These are phyloP conservation scores for Aspergillus ostianus DNA, from an alignment of 495 filamentous ascomycete species.

Conservation along the genomic window DNA sequence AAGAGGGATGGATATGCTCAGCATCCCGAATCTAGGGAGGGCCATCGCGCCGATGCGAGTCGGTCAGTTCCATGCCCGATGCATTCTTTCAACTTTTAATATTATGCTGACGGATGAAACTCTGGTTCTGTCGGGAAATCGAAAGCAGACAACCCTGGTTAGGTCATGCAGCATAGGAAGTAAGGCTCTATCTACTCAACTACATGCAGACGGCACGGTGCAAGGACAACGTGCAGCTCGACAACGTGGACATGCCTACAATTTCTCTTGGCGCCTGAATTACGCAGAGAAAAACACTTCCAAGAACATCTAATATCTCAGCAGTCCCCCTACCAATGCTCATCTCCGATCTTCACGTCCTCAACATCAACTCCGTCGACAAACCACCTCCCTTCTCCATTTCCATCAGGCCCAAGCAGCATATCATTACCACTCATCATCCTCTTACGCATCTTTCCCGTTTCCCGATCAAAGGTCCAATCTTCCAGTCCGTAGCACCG, in stretches of 20 bases:
- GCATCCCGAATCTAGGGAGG: slow-evolving; percentile 17
- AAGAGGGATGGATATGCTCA: slow-evolving; percentile 14
- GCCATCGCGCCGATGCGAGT: not conserved
- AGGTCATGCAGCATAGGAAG: not conserved
- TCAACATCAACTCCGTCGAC: slow-evolving; percentile 71
- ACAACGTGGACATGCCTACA: not conserved
- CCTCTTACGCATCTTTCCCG: slow-evolving; percentile 81
- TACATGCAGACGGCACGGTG: not conserved
- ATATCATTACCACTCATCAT: slow-evolving; percentile 94
- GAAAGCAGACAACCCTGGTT: not conserved
- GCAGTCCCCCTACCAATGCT: slow-evolving; percentile 62
- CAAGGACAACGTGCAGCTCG: not conserved
- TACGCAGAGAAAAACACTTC: not conserved
- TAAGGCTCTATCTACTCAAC: not conserved
- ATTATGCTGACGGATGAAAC: not conserved
- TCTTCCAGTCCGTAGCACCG: slow-evolving; percentile 88
- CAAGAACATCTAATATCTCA: not conserved
- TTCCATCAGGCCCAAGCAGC: slow-evolving; percentile 52
- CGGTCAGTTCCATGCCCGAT: not conserved
- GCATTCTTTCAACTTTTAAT: not conserved
- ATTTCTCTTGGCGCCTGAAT: not conserved
- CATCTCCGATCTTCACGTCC: slow-evolving; percentile 64
- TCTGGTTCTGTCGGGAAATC: not conserved
- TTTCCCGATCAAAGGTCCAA: slow-evolving; percentile 74
- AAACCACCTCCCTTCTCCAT: slow-evolving; percentile 56